These are phyloP conservation scores for Selenicereus undatus DNA, from an alignment of 148 eudicot genomes.

Conservation along the genomic window DNA sequence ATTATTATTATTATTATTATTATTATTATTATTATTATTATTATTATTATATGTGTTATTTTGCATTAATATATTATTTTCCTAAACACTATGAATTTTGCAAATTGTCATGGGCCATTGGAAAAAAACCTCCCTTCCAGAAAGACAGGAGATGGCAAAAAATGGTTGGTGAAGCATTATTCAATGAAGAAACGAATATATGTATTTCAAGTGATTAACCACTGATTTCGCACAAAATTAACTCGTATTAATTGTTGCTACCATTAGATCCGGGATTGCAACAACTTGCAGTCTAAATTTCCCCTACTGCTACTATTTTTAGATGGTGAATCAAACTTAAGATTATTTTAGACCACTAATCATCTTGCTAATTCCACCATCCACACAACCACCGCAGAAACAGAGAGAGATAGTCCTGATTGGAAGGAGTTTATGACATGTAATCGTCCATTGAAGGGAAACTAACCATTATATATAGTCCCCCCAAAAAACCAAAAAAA, in stretches of 20 bases:
- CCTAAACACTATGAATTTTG: no score
- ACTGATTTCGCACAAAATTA: not conserved
- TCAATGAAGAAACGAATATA: not conserved
- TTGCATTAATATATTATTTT: no score
- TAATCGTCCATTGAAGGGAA: not conserved
- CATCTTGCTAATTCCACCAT: not conserved
- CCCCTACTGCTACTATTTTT: conserved; percentile 8
- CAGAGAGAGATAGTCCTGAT: not conserved
- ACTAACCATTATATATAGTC: not conserved
- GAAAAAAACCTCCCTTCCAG: not conserved
- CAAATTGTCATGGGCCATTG: no score
- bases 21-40: no score
- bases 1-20: no score
- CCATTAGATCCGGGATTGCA: not conserved
- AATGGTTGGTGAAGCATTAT: not conserved
- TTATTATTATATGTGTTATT: no score
- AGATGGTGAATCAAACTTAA: not conserved
- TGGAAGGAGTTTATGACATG: not conserved
- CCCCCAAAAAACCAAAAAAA: not conserved
- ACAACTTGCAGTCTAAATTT: conserved; percentile 9
- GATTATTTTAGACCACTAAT: conserved; percentile 19
- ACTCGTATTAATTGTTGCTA: not conserved
- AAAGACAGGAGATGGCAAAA: not conserved
- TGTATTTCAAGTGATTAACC: not conserved
- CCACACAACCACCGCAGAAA: conserved; percentile 7